Conservation (phyloP, 75 land plant genomes). For the Selaginella moellendorffii region DNA sequence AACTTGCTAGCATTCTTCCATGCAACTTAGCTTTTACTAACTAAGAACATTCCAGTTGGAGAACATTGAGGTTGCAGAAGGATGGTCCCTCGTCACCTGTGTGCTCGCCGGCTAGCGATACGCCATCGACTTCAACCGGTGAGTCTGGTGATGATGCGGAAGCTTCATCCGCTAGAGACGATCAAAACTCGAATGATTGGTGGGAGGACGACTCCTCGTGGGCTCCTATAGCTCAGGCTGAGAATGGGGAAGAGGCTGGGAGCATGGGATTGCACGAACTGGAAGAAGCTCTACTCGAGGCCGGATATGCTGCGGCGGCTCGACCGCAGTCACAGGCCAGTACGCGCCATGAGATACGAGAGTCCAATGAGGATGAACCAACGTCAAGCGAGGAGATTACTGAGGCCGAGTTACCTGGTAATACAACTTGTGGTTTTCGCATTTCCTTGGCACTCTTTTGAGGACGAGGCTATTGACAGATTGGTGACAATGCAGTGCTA, state of each 20-base stretch:
- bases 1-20: not conserved
- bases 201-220: conserved; percentile 23
- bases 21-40: not conserved
- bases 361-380: conserved; percentile 8
- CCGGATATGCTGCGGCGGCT: conserved; percentile 30
- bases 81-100: not conserved
- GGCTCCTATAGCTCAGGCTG: conserved; percentile 16
- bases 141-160: not conserved
- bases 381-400: conserved; percentile 12
- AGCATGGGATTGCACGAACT: conserved; percentile 43
- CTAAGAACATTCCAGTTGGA: conserved; percentile 40
- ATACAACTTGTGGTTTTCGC: not conserved
- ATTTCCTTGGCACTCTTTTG: not conserved
- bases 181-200: conserved; percentile 12
- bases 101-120: not conserved
- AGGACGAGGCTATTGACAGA: not conserved
- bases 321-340: conserved; percentile 12
- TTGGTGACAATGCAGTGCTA: conserved; percentile 38
- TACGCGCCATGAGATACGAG: not conserved
- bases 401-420: conserved; percentile 14
- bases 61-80: conserved; percentile 61
- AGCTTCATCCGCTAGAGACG: conserved; percentile 7
- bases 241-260: conserved; percentile 19
- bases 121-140: not conserved
- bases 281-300: conserved; percentile 42